Base-by-base conservation (phyloP, 371 early-diverging fungal genomes). In the Gilbertella persicaria region DNA sequence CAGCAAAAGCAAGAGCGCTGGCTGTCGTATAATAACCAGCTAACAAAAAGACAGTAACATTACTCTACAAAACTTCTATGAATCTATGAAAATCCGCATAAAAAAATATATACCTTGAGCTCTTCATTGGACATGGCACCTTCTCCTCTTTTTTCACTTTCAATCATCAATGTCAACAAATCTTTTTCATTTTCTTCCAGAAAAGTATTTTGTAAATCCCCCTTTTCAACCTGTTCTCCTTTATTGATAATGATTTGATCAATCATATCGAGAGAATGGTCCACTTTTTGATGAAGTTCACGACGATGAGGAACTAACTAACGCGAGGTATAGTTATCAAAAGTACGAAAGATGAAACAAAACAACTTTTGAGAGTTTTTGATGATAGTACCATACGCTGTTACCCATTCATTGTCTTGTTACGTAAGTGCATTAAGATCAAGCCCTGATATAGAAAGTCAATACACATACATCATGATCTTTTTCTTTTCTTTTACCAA, bases 21-120 rank as follows among this genome's bases (percentile, higher is more conserved):
- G 85, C 62, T 1, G 82, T 75, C 10, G 85, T 80, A 19, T 84
- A 84, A 40, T 83, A 79, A 20, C 83, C 20, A 80, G 63, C 50
- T 14, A 62, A 53, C 43, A 62, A 65, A 29, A 62, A 62, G 13
- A 60, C 24, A 24, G 20, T 39, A 0, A 67, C 23, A 25, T 53
- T 14, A 16, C 1, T 42, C 64, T 23, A 57, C 54, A 25, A 9
- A 5, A 30, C n/a, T n/a, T n/a, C n/a, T n/a, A n/a, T n/a, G n/a
- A n/a, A n/a, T n/a, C n/a, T n/a, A n/a, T n/a, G n/a, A n/a, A n/a
- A n/a, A n/a, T n/a, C n/a, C n/a, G n/a, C n/a, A 12, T 16, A 26
- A 9, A 9, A 2, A 33, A 33, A 3, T 2, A 33, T 13, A 6
- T 46, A 52, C 52, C 16, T 39, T 58, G 25, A 51, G 28, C 12